Base-by-base conservation (phyloP, 73 alveolate species). In the Stentor roeselii region DNA sequence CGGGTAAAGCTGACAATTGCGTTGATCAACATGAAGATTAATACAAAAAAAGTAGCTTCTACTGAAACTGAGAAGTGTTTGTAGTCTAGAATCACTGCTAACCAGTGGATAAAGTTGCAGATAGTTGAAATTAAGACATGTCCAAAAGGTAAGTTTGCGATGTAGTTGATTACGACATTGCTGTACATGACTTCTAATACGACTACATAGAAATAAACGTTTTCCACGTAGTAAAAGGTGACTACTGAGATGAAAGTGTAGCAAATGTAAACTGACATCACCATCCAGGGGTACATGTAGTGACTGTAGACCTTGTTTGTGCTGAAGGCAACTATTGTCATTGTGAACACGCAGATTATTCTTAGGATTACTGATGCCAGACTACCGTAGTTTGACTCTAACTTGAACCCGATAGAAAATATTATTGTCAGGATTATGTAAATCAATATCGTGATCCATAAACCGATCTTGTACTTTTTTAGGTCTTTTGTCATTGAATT, bases 101-200 rank as follows among this genome's bases (percentile, higher is more conserved):
- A 14, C 74, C 84, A 76, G n/a, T 39, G 60, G 6, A 41, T 41
- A 27, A 76, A 14, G 2, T 2, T 2, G 39, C 84, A 39, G 36
- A 76, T 27, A 21, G 84, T 21, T 21, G 80, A 78, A 27, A 41
- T 76, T 1, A 39, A 39, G n/a, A 76, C 39, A 41, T 76, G 84
- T 1, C 84, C 74, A 34, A 76, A 76, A 0, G 74, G 74, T 2
- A 76, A 37, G 21, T 36, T 31, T 34, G 84, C 27, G 39, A 76
- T 41, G 34, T 76, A 67, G 39, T 76, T 76, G 74, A 76, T 37
- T 6, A 76, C 60, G 6, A 76, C 84, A 76, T 39, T 41, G 15
- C 36, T 39, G n/a, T 76, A 41, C 84, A 76, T 76, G 14, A 21
- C 84, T 76, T 76, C 84, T 0, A 76, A 38, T n/a, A 76, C 80